Conservation (phyloP, 129 eudicot genomes). For the Centaurea solstitialis region DNA sequence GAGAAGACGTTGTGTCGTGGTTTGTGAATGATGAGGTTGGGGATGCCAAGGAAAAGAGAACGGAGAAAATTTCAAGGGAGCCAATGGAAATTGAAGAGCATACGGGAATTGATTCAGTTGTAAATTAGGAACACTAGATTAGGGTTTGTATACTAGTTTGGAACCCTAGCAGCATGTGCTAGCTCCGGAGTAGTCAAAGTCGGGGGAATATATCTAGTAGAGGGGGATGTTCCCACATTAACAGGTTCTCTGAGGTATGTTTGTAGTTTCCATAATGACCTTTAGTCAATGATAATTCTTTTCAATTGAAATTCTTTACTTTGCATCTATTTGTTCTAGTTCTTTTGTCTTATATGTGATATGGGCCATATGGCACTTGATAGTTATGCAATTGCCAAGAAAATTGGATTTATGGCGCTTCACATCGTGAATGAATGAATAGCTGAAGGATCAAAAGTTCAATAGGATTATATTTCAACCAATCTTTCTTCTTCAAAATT, state of each 20-base stretch:
- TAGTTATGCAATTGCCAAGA: background rate
- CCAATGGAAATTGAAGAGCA: conserved; percentile 51
- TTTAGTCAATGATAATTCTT: conserved; percentile 48
- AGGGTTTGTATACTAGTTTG: conserved; percentile 76
- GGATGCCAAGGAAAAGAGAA: conserved; percentile 56
- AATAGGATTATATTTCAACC: background rate
- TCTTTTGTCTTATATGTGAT: background rate
- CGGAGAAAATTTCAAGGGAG: conserved; percentile 54
- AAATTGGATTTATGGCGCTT: background rate
- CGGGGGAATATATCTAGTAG: conserved; percentile 44
- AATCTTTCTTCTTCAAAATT: background rate
- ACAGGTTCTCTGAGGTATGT: conserved; percentile 75
- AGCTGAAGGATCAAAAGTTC: background rate
- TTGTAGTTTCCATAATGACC: conserved; percentile 50
- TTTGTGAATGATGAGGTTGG: conserved; percentile 43
- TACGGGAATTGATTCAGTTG: conserved; percentile 52
- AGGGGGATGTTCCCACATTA: conserved; percentile 51
- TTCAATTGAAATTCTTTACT: conserved; percentile 40
- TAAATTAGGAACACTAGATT: conserved; percentile 59
- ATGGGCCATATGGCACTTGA: background rate
- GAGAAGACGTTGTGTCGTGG: conserved; percentile 34
- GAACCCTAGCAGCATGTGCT: conserved; percentile 51
- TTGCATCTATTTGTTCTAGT: background rate
- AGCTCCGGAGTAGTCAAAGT: conserved; percentile 55
- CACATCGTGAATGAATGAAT: background rate